Percentiles rank a stretch among this genome's conserved stretches.
These are phyloP conservation scores for Naganishia kalamii DNA, from an alignment of 768 basidiomycete genomes.

Conservation along the genomic window DNA sequence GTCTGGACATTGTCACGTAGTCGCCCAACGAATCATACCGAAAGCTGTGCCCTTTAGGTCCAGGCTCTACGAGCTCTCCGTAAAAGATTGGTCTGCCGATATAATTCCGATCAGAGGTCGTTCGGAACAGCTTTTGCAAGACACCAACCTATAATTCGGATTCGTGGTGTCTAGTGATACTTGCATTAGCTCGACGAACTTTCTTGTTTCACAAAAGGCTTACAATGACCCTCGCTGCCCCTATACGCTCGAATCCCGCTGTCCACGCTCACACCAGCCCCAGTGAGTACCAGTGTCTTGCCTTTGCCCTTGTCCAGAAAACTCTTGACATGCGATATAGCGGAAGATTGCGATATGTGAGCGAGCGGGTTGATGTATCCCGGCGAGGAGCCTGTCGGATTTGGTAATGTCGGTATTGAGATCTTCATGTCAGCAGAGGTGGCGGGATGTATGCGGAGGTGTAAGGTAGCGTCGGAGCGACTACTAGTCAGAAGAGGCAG, in stretches of 20 bases:
- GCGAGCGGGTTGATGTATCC: slow-evolving; percentile 33
- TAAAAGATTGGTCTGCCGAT: slow-evolving; percentile 52
- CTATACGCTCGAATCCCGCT: slow-evolving; percentile 93
- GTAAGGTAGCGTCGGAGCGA: no score
- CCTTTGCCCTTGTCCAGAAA: slow-evolving; percentile 67
- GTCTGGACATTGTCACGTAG: neutral
- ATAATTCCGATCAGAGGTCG: neutral
- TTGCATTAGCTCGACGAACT: neutral
- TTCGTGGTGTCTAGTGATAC: slow-evolving; percentile 33
- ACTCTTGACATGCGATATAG: slow-evolving; percentile 36
- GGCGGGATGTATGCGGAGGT: neutral
- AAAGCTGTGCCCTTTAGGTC: slow-evolving; percentile 62
- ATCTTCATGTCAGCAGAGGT: slow-evolving; percentile 25
- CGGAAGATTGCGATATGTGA: slow-evolving; percentile 28
- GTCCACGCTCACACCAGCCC: slow-evolving; percentile 91
- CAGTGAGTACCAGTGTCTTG: slow-evolving; percentile 63
- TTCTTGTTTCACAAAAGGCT: neutral
- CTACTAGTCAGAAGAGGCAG: no score
- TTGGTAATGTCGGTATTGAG: slow-evolving; percentile 44
- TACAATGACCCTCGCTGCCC: slow-evolving; percentile 62
- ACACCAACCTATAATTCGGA: slow-evolving; percentile 43
- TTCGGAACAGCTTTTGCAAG: neutral
- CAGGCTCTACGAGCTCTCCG: slow-evolving; percentile 71
- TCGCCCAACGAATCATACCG: slow-evolving; percentile 50
- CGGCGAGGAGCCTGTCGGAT: slow-evolving; percentile 29